Percentiles rank a stretch among this genome's conserved stretches.
phyloP scores from a whole-genome alignment of 2,329 filamentous ascomycete species.

The Talaromyces funiculosus region DNA sequence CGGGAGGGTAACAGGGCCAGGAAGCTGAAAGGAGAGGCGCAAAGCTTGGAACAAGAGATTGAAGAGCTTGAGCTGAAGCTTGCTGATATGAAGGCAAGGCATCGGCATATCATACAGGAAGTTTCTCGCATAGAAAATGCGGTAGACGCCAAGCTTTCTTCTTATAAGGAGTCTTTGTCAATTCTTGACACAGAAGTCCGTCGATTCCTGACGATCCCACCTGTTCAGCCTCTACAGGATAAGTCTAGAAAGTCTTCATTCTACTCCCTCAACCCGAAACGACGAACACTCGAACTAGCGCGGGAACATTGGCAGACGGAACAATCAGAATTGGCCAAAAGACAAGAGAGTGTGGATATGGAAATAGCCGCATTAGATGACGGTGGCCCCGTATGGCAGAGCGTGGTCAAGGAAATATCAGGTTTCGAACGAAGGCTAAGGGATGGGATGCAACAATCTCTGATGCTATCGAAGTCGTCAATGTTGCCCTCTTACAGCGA shows the following conservation, averaged over 20 bases:
- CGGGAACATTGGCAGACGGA: conserved; percentile 52
- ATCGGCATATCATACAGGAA: conserved; percentile 49
- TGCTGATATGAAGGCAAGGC: conserved; percentile 50
- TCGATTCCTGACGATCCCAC: conserved; percentile 47
- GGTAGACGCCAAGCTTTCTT: conserved; percentile 54
- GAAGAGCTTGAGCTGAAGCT: conserved; percentile 52
- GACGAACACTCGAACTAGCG: conserved; percentile 56
- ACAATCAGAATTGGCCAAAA: conserved; percentile 39
- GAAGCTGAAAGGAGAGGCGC: conserved; percentile 47
- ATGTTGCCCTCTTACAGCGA: conserved; percentile 14
- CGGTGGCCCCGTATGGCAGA: conserved; percentile 55
- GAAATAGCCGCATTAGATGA: conserved; percentile 55
- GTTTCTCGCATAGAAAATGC: conserved; percentile 52
- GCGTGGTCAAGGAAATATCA: conserved; percentile 47
- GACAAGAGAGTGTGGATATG: conserved; percentile 43
- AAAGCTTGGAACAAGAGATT: conserved; percentile 51
- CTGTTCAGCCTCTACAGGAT: conserved; percentile 34
- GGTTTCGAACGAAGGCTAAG: conserved; percentile 44
- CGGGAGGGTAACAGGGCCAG: conserved; percentile 41
- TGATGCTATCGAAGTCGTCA: conserved; percentile 19
- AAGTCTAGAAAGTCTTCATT: conserved; percentile 36
- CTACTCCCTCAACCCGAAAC: conserved; percentile 49
- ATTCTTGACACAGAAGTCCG: conserved; percentile 52
- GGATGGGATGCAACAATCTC: conserved; percentile 27
- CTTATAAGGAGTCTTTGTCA: conserved; percentile 52